Base-by-base conservation (phyloP, 2,329 filamentous ascomycete genomes). In the Colletotrichum truncatum region DNA sequence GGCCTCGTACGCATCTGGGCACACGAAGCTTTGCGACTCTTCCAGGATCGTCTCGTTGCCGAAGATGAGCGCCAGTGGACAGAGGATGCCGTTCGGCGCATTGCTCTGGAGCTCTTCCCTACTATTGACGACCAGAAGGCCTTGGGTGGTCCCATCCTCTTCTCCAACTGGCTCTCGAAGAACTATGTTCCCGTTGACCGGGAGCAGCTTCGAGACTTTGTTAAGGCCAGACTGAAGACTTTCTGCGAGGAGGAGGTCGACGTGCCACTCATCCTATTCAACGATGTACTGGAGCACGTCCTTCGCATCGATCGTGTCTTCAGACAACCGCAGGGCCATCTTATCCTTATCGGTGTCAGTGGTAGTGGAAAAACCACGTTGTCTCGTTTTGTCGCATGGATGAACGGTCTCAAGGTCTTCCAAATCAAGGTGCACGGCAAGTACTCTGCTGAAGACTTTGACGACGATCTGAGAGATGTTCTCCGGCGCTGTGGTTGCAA, bases 231-330 rank as follows among this genome's bases (percentile, higher is more conserved):
- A 74, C 87, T 99, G 66, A 95, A 92, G 83, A 99, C 96, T 0
- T 99, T 99, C 85, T 99, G 96, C 75, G 97, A 99, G 75, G 96
- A 99, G 84, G 97, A 99, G 76, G 94, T 99, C 12, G 96, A 99
- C 77, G 97, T 99, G 54, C 96, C 97, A 34, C 87, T 99, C 52
- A 97, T 99, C 69, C 84, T 99, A n/a, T 99, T 99, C 84, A 98
- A 99, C 76, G 96, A 99, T 78, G 96, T 99, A 9, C 84, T 99
- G 67, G 97, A 99, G 75, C 97, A 99, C 78, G 97, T 98, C 28
- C 84, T 99, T 60, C 94, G 97, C 65, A 99, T 99, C 73, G 96
- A 99, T 80, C 92, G 96, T 79, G 96, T 99, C 46, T 99, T 99
- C 86, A 89, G 97, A 73, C 96, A 99, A 76, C 96, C 97, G 1